Base-by-base conservation (phyloP, 306 rosid genomes). In the Quercus suber region DNA sequence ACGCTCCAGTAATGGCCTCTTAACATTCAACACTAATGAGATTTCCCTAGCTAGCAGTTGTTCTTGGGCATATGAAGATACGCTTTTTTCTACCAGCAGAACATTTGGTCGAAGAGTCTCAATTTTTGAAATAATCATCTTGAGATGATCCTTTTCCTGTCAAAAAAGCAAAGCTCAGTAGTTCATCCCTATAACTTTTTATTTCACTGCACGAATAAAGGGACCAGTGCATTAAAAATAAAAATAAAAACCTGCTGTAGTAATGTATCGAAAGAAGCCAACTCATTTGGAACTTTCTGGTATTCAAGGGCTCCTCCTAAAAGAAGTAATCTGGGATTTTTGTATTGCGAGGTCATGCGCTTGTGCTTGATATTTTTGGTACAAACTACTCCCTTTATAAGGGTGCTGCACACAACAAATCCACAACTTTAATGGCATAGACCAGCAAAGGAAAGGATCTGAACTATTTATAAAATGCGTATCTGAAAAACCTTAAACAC, bases 341-440 rank as follows among this genome's bases (percentile, higher is more conserved):
- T 91, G 91, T 90, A 95, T 78, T 90, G 98, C 17, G 99, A 90
- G 56, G 92, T 91, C 99, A 95, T 95, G 83, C 99, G 98, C 86
- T 95, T 95, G 86, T 95, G 99, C 92, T 89, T 95, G 81, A 95
- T 90, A 84, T 89, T 95, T 87, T 95, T 95, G 51, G 99, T 95
- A 81, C 99, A 95, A 74, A 91, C 97, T 33, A 95, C 94, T 78
- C 98, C 99, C 82, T 90, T 95, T 51, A 93, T 73, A 64, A 93
- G 80, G 35, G 92, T 84, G 82, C 99, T 95, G 92, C 90, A 88
- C 79, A 77, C 67, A 60, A 73, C 30, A 79, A 82, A 61, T 33
- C 30, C 71, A 83, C 27, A 67, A 83, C 51, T 70, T 56, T 59
- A 72, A 83, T 56, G 30, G 58, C 67, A 70, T 55, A 68, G 21